phyloP scores from a whole-genome alignment of 140 eudicot species.

The Flaveria floridana region DNA sequence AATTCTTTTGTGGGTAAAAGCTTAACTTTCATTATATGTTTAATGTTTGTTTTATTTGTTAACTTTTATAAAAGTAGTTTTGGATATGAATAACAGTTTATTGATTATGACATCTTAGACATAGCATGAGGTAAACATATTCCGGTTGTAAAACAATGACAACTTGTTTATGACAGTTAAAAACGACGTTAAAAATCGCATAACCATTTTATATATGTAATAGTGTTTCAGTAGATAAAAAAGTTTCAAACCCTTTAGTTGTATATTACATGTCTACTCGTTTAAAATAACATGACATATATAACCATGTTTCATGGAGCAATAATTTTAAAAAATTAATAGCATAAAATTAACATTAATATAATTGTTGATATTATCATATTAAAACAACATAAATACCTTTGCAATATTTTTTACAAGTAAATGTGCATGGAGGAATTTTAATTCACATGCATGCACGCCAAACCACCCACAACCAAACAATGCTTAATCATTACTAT shows the following conservation, averaged over 20 bases:
- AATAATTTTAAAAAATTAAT: neutral
- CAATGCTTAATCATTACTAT: neutral
- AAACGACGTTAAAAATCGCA: neutral
- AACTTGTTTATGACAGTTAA: neutral
- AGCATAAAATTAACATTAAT: neutral
- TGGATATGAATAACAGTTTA: neutral
- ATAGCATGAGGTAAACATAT: no score
- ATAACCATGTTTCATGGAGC: neutral
- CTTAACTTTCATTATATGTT: neutral
- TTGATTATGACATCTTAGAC: no score
- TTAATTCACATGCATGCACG: conserved; percentile 2
- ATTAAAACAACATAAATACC: neutral
- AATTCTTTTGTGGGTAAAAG: neutral
- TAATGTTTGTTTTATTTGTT: neutral
- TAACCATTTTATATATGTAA: neutral
- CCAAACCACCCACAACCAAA: conserved; percentile 21
- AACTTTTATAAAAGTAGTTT: neutral
- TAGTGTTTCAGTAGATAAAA: neutral
- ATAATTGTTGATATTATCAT: neutral
- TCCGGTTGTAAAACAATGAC: neutral
- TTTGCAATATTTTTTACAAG: neutral
- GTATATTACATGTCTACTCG: neutral
- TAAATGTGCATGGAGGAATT: neutral
- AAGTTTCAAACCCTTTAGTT: neutral
- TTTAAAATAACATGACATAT: no score